Evolutionary conservation across 257 asterid species (phyloP).

Genomic region (Solanum pinnatisectum): DNA sequence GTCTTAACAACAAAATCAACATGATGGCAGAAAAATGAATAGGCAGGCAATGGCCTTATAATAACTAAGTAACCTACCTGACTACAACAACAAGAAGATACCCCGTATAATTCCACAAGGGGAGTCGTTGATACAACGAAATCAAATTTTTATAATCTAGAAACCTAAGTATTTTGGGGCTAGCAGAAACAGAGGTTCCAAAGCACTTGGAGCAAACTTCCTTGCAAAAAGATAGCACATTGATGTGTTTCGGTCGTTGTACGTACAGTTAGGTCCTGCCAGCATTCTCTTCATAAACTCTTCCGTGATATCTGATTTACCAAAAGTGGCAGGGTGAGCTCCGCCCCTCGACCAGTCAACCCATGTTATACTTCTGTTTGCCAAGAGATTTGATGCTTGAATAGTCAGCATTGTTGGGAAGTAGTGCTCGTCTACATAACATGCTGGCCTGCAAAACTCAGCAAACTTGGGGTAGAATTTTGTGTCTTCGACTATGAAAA

Average conservation of each 20-base stretch:
- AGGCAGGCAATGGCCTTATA: neutral
- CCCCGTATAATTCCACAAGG: neutral
- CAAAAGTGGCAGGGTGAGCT: constrained; percentile 43
- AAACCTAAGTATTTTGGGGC: constrained; percentile 41
- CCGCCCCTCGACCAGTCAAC: constrained; percentile 53
- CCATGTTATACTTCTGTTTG: constrained; percentile 41
- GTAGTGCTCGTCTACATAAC: constrained; percentile 44
- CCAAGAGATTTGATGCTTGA: constrained; percentile 22
- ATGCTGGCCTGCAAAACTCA: constrained; percentile 28
- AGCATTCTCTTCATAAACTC: constrained; percentile 28
- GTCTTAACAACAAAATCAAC: neutral
- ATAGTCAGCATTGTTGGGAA: constrained; percentile 39
- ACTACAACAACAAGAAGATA: neutral
- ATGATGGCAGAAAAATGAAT: neutral
- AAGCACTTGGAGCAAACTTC: constrained; percentile 40
- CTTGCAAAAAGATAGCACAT: constrained; percentile 36
- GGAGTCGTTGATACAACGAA: neutral
- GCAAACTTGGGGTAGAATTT: constrained; percentile 23
- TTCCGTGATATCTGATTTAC: constrained; percentile 34
- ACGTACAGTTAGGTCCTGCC: constrained; percentile 16
- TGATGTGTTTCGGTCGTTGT: constrained; percentile 17
- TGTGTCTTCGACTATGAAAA: constrained; percentile 26
- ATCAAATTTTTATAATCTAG: neutral
- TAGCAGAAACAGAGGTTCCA: constrained; percentile 32
- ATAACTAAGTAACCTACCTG: neutral